Conservation (phyloP, 345 rosid genomes). For the Stellera chamaejasme region DNA sequence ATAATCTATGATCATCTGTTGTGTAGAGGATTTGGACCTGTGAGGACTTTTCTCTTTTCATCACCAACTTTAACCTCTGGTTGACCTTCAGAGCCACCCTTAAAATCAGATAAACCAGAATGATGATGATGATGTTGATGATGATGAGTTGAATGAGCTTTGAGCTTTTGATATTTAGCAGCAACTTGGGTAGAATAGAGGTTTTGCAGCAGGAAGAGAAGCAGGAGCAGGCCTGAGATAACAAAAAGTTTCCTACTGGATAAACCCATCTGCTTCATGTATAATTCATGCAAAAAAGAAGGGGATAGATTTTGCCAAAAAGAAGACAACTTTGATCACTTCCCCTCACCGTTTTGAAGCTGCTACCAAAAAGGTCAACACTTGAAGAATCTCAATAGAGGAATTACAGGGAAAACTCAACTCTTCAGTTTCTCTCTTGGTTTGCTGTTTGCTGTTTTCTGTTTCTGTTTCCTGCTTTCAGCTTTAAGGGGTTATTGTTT, state of each 20-base stretch:
- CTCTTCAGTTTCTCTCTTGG: too few relatives aligned
- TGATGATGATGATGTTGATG: slow-evolving; percentile 6
- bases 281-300: background rate
- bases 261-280: slow-evolving; percentile 18
- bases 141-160: slow-evolving; percentile 11
- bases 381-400: background rate
- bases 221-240: slow-evolving; percentile 14
- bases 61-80: slow-evolving; percentile 20
- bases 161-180: slow-evolving; percentile 19
- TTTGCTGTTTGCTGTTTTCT: too few relatives aligned
- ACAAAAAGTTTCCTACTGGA: slow-evolving; percentile 16
- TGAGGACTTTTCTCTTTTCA: slow-evolving; percentile 47
- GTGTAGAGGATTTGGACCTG: slow-evolving; percentile 66
- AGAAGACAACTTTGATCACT: background rate
- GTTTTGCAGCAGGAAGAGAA: slow-evolving; percentile 22
- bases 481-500: background rate
- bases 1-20: slow-evolving; percentile 25
- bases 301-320: background rate
- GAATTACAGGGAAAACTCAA: background rate
- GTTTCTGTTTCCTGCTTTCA: background rate
- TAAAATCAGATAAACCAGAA: too few relatives aligned
- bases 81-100: slow-evolving; percentile 12
- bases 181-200: slow-evolving; percentile 20
- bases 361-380: too few relatives aligned
- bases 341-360: too few relatives aligned